Evolutionary conservation across 2,329 filamentous ascomycete genomes (phyloP), one percentile per base, ranked within the genome.

Genomic region (Talaromyces sp.): DNA sequence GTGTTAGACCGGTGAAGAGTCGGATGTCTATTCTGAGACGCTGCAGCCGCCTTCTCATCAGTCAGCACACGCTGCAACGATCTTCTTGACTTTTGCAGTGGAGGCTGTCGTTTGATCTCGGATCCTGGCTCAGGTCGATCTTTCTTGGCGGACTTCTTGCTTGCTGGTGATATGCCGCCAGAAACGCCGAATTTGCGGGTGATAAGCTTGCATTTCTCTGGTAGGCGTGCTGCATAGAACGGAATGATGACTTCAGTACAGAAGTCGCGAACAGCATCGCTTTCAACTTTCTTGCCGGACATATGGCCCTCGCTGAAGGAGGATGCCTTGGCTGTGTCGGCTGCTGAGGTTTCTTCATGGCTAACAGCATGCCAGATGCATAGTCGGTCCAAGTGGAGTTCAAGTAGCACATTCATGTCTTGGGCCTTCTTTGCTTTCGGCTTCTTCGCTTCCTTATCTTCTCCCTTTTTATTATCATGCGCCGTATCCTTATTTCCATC

Each of bases 321-420:
- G 2, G 62, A 64, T 19, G 62, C 45, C 42, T 67, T 69, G 24
- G 61, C 54, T 14, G 65, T 59, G 20, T 70, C 65, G 1, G 65
- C 55, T 13, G 68, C 57, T 3, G 62, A 56, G 4, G 64, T 56
- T 27, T 76, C 75, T 24, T 73, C 73, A 32, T 71, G 65, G 51
- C 68, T 73, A 44, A 80, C 74, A 22, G 76, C 72, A 61, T 80
- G 77, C 78, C 78, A 80, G 47, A 80, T 80, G 54, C 77, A 79
- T 22, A 80, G 65, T 49, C 77, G 69, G 52, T 80, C 78, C 14
- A 79, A 63, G 22, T 79, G 71, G 1, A 79, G 66, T 49, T 80
- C 78, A 16, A 80, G 68, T 20, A 78, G 66, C 4, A 73, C 66
- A 39, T 69, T 65, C 30, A 80, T 57, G 60, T 79, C 72, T 43